Conservation (phyloP, 176 grass and related monocot species). For the Oryza longistaminata region DNA sequence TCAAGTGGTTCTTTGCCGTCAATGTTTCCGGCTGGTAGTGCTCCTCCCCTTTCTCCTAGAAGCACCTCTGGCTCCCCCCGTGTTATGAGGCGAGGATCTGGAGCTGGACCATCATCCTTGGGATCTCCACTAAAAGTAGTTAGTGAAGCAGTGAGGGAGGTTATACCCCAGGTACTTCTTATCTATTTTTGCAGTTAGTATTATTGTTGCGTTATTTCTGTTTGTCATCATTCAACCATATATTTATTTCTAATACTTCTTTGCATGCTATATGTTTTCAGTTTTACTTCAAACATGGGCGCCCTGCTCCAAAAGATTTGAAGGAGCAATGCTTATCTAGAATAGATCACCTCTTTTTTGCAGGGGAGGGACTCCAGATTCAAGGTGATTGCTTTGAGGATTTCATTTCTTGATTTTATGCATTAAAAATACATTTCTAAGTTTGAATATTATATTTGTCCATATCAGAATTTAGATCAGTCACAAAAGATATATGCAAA, state of each 20-base stretch:
- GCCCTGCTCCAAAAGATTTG: slow-evolving; percentile 76
- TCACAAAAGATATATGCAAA: slow-evolving; percentile 97
- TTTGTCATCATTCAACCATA: neutral
- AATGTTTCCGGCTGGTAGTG: slow-evolving; percentile 95
- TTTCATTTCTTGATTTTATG: slow-evolving; percentile 4
- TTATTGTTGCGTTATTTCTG: slow-evolving; percentile 25
- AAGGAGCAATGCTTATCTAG: slow-evolving; percentile 95
- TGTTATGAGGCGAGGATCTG: slow-evolving; percentile 64
- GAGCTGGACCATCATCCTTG: slow-evolving; percentile 77
- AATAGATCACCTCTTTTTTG: slow-evolving; percentile 90
- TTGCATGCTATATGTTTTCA: slow-evolving; percentile 41
- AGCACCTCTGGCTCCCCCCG: slow-evolving; percentile 90
- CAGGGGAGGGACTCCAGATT: slow-evolving; percentile 82
- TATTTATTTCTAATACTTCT: slow-evolving; percentile 25
- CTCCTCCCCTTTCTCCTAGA: slow-evolving; percentile 93
- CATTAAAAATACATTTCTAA: slow-evolving; percentile 23
- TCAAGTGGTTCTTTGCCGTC: slow-evolving; percentile 75
- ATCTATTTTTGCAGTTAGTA: slow-evolving; percentile 11
- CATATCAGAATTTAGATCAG: slow-evolving; percentile 80
- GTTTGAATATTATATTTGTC: slow-evolving; percentile 41
- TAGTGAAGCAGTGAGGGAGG: slow-evolving; percentile 89
- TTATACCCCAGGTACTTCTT: slow-evolving; percentile 85
- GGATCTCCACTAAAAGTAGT: slow-evolving; percentile 95
- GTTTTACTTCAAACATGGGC: slow-evolving; percentile 98
- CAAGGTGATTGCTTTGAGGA: slow-evolving; percentile 53